Evolutionary conservation across 2,329 filamentous ascomycete genomes (phyloP), one percentile per base, ranked within the genome.

Genomic region (Cordyceps farinosa): DNA sequence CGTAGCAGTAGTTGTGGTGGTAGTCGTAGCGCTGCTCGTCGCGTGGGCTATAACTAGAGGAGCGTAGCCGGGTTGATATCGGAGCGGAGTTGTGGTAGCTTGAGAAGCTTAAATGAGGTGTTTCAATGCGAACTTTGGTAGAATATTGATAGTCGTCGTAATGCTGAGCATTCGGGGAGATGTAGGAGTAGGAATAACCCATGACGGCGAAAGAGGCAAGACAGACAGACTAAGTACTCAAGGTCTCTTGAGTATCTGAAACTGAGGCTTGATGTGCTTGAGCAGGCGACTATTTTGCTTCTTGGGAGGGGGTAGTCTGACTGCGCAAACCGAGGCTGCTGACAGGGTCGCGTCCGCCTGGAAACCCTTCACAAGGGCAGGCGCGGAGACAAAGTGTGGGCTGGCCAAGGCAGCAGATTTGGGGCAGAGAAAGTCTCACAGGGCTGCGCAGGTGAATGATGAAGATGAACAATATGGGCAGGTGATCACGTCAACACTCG

Each of bases 401-500:
- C 36, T 30, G 44, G 17, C 11, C 1, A n/a, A 34, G 27, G 58
- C 48, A 61, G 40, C 47, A 51, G 58, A 44, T 17, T 44, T 42
- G 36, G 27, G n/a, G 32, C 22, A 42, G 29, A 34, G 29, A 7
- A 56, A 51, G 51, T 27, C 59, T 62, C 52, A 51, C 60, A 62
- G 22, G 27, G n/a, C 15, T 47, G 59, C 38, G 27, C 36, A 51
- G 60, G 60, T 51, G 60, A 44, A 42, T 42, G 29, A 29, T 38
- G 32, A 56, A 44, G 42, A 51, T 62, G 60, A 34, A 27, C 10
- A 27, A 17, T 17, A 57, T 27, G 44, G 29, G 44, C 60, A 62
- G 51, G 60, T 62, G 60, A 62, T 51, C 59, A 61, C n/a, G 22
- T 50, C 60, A 56, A 56, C n/a, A 34, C 29, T 45, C 10, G 40